Base-by-base conservation (phyloP, 331 rosid species). In the Rosa hybrid region DNA sequence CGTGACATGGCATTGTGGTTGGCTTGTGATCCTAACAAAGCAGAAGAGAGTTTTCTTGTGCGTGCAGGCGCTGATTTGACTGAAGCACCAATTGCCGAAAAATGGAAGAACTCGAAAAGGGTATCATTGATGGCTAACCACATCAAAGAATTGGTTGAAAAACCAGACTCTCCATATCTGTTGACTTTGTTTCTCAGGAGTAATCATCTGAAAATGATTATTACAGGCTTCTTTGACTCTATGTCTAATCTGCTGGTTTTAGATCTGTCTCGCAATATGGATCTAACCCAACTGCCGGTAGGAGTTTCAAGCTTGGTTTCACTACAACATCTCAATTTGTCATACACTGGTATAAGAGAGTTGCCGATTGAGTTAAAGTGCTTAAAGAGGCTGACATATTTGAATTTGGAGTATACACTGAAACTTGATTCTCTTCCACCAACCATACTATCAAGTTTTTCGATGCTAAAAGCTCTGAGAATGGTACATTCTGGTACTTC, bases 1-100 rank as follows among this genome's bases (percentile, higher is more conserved):
- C 80, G 82, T 11, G 84, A 80, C 48, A 80, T 80, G 84, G 84
- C 84, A 8, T 60, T 84, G 34, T 84, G 82, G 84, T 27, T 84
- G 44, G 82, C 80, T 3, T 64, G 74, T 54, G 84, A 84, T 27
- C 75, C 68, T 4, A 72, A 79, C 49, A 9, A 80, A 5, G 38
- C 30, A 41, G 77, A 25, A 21, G 60, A 53, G 8, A 80, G 51
- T 56, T 77, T 76, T 21, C 11, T 80, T 10, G 80, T 80, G 3
- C 11, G 56, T 9, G 65, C 82, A 71, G 57, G 57, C n/a, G 57
- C n/a, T 7, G n/a, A 51, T 51, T 51, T 16, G 18, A 16, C 20
- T 62, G 73, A 14, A 23, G 46, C 72, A 30, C 78, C 76, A 5
- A 16, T 12, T 12, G 60, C 7, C 4, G 39, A 38, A 1, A 83